A percentile compares a stretch with the other conserved stretches of the same genome.
Conservation (phyloP, 345 rosid species). For the Cardamine occulta region DNA sequence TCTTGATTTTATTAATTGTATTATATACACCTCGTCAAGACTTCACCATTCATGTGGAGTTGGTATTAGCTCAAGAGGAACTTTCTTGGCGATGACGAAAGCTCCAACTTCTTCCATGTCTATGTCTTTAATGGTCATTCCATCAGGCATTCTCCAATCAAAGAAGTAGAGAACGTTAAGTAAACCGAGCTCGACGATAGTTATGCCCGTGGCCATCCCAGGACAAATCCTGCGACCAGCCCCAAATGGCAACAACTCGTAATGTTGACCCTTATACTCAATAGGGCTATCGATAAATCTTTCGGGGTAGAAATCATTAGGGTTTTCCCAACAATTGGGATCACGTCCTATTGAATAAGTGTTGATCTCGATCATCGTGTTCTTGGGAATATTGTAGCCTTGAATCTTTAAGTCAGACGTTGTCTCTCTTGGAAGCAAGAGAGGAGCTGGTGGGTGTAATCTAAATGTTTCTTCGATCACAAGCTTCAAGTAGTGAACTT, state of each 20-base stretch:
- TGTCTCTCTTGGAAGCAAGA: slow-evolving; percentile 49
- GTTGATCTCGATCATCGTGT: slow-evolving; percentile 48
- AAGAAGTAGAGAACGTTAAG: slow-evolving; percentile 47
- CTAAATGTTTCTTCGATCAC: slow-evolving; percentile 58
- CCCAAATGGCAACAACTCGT: slow-evolving; percentile 57
- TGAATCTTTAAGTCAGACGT: slow-evolving; percentile 40
- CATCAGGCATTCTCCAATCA: slow-evolving; percentile 47
- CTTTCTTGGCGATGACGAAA: slow-evolving; percentile 22
- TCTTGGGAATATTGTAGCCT: slow-evolving; percentile 46
- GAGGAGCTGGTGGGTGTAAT: slow-evolving; percentile 56
- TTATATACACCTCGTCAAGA: too few relatives aligned
- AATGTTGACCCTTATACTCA: slow-evolving; percentile 53
- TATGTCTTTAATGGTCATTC: slow-evolving; percentile 33
- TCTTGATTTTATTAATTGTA: too few relatives aligned
- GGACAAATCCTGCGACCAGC: slow-evolving; percentile 60
- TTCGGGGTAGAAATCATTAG: slow-evolving; percentile 50
- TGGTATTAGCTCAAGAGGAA: slow-evolving; percentile 33
- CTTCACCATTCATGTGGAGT: slow-evolving; percentile 8
- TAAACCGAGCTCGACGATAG: slow-evolving; percentile 41
- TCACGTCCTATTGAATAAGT: slow-evolving; percentile 58
- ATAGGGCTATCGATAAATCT: slow-evolving; percentile 49
- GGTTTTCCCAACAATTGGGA: slow-evolving; percentile 47
- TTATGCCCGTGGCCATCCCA: slow-evolving; percentile 44
- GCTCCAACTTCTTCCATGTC: slow-evolving; percentile 46
- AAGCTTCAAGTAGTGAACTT: slow-evolving; percentile 49